Conservation (phyloP, 179 eudicot species). For the Kewa caespitosa region DNA sequence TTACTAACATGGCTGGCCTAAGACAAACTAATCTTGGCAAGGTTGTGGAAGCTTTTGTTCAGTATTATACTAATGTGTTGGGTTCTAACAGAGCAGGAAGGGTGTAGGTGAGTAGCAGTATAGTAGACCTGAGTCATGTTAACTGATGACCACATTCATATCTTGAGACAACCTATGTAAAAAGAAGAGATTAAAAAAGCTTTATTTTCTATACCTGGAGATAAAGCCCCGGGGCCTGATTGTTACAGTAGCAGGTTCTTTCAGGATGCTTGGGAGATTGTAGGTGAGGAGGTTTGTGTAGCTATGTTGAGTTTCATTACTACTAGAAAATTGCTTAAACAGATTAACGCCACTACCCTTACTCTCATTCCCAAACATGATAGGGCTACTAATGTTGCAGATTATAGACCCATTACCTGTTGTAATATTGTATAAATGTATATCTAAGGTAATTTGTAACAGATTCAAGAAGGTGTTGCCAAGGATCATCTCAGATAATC, state of each 20-base stretch:
- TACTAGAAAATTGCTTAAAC: background rate
- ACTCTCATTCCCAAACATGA: background rate
- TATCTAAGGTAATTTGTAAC: background rate
- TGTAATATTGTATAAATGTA: background rate
- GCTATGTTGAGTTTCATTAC: background rate
- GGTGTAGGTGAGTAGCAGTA: background rate
- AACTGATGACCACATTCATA: background rate
- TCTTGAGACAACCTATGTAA: background rate
- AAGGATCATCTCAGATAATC: background rate
- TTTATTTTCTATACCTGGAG: background rate
- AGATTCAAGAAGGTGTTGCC: background rate
- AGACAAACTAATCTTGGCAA: background rate
- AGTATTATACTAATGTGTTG: background rate
- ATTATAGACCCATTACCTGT: background rate
- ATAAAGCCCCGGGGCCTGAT: conserved; percentile 3
- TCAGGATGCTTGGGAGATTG: background rate
- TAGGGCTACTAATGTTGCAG: background rate
- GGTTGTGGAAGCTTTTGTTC: background rate
- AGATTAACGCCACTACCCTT: background rate
- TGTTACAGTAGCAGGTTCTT: background rate
- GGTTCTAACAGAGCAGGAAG: background rate
- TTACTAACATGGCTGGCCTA: background rate
- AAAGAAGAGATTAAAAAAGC: background rate
- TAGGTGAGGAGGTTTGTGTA: background rate
- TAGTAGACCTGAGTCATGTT: background rate